phyloP scores from a whole-genome alignment of 2,329 filamentous ascomycete species.

The Ceratocystis harringtonii region DNA sequence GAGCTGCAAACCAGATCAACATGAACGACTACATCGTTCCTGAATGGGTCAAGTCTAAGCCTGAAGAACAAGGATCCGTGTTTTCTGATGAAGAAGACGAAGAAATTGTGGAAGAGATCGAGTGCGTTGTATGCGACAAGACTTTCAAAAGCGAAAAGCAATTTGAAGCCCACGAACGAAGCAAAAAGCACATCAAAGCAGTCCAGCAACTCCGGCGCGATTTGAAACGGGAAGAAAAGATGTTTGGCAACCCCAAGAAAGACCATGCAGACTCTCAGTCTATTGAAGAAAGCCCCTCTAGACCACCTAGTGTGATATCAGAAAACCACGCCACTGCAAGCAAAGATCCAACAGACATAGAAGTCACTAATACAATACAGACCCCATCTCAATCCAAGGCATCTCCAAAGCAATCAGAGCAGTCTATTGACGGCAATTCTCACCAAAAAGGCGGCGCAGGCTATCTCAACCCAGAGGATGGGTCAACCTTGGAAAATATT shows the following conservation, averaged over 20 bases:
- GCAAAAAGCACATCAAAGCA: conserved; percentile 88
- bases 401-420: background rate
- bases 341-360: background rate
- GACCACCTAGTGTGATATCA: background rate
- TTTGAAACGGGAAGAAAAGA: conserved; percentile 66
- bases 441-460: background rate
- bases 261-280: background rate
- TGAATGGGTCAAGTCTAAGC: conserved; percentile 39
- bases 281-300: too few relatives aligned
- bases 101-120: conserved; percentile 44
- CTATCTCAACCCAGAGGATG: background rate
- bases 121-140: conserved; percentile 65
- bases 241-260: background rate
- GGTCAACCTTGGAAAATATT: too few relatives aligned
- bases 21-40: conserved; percentile 29
- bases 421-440: background rate
- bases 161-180: conserved; percentile 80
- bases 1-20: conserved; percentile 67
- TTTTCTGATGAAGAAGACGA: conserved; percentile 32
- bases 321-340: background rate
- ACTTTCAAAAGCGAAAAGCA: conserved; percentile 85
- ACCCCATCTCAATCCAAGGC: background rate
- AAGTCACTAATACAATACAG: background rate
- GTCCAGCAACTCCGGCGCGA: conserved; percentile 64
- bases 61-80: conserved; percentile 38